Percentiles rank a stretch among this genome's conserved stretches.
Conservation (phyloP, 2,329 filamentous ascomycete genomes). For the Dendryphion nanum region DNA sequence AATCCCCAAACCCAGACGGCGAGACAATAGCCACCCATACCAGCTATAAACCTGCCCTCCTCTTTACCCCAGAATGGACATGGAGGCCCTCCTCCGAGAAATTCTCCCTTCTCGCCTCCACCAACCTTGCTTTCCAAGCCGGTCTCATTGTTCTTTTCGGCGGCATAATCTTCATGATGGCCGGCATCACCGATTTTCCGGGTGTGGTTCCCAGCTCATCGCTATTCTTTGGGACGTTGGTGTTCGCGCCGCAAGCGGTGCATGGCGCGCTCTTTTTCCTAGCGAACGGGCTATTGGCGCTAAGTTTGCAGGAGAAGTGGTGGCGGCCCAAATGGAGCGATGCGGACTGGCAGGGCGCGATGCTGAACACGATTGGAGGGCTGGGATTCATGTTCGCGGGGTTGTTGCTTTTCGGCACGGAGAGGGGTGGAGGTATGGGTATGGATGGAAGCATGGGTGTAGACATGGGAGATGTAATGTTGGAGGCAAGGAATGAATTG, state of each 20-base stretch:
- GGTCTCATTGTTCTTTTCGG: slow-evolving; percentile 28
- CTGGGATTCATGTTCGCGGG: slow-evolving; percentile 29
- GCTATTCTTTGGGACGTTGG: slow-evolving; percentile 13
- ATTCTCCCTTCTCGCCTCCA: slow-evolving; percentile 15
- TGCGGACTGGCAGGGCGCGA: slow-evolving; percentile 25
- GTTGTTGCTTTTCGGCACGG: slow-evolving; percentile 18
- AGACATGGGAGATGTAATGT: too few species aligned
- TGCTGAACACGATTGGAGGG: slow-evolving; percentile 24
- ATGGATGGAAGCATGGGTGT: too few species aligned
- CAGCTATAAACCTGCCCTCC: slow-evolving; percentile 21
- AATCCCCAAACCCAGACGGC: too few species aligned
- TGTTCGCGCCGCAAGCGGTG: slow-evolving; percentile 25
- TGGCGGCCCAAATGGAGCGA: slow-evolving; percentile 20
- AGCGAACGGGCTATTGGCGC: slow-evolving; percentile 25
- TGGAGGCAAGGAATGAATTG: too few species aligned
- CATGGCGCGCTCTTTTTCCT: slow-evolving; percentile 25
- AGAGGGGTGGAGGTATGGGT: too few species aligned
- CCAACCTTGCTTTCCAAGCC: slow-evolving; percentile 26
- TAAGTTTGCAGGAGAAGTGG: slow-evolving; percentile 25
- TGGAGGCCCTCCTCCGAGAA: slow-evolving; percentile 21
- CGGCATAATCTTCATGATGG: slow-evolving; percentile 30
- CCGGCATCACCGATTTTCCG: slow-evolving; percentile 26
- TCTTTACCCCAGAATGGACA: slow-evolving; percentile 22
- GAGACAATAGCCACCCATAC: slow-evolving; percentile 4
- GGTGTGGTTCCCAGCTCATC: slow-evolving; percentile 18